A percentile compares a stretch with the other conserved stretches of the same genome.
phyloP scores from a whole-genome alignment of 2,329 filamentous ascomycete genomes.

The Cladophialophora exuberans region DNA sequence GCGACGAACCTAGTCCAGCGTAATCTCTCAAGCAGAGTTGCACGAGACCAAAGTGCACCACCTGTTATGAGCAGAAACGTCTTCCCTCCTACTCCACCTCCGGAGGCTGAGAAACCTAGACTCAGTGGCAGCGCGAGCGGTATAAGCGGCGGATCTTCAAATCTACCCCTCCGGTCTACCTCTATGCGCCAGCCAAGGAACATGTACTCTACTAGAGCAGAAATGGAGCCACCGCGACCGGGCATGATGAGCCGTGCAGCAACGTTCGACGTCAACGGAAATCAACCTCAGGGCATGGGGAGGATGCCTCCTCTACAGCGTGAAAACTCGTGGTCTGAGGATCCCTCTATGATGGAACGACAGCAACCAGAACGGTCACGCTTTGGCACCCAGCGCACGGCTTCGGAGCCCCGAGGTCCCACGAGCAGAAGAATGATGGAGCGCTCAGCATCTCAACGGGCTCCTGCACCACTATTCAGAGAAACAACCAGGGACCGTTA shows the following conservation, averaged over 20 bases:
- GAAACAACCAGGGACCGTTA: slow-evolving; percentile 38
- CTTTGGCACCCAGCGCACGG: slow-evolving; percentile 53
- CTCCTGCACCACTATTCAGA: slow-evolving; percentile 36
- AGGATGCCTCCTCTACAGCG: slow-evolving; percentile 36
- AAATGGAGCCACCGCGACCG: slow-evolving; percentile 21
- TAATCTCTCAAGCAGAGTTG: slow-evolving; percentile 69
- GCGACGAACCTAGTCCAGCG: slow-evolving; percentile 92
- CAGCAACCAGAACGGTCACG: slow-evolving; percentile 38
- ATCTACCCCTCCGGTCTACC: slow-evolving; percentile 50
- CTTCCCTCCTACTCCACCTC: slow-evolving; percentile 97
- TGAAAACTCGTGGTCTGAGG: slow-evolving; percentile 33
- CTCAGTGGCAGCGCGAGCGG: not conserved
- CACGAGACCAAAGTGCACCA: slow-evolving; percentile 81
- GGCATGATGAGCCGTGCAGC: slow-evolving; percentile 27
- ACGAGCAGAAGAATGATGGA: slow-evolving; percentile 34
- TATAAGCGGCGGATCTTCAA: slow-evolving; percentile 31
- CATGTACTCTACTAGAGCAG: slow-evolving; percentile 28
- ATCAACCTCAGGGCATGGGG: slow-evolving; percentile 42
- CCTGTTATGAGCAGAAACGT: slow-evolving; percentile 72
- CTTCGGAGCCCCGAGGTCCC: slow-evolving; percentile 56
- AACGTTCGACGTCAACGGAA: slow-evolving; percentile 26
- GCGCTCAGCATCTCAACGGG: slow-evolving; percentile 34
- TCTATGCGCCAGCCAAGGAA: slow-evolving; percentile 50
- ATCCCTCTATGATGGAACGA: slow-evolving; percentile 16
- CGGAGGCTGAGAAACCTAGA: slow-evolving; percentile 73